Percentiles rank a stretch among this genome's conserved stretches.
These are phyloP conservation scores for Phylloporus sp. DNA, from an alignment of 768 basidiomycete species.

Conservation along the genomic window DNA sequence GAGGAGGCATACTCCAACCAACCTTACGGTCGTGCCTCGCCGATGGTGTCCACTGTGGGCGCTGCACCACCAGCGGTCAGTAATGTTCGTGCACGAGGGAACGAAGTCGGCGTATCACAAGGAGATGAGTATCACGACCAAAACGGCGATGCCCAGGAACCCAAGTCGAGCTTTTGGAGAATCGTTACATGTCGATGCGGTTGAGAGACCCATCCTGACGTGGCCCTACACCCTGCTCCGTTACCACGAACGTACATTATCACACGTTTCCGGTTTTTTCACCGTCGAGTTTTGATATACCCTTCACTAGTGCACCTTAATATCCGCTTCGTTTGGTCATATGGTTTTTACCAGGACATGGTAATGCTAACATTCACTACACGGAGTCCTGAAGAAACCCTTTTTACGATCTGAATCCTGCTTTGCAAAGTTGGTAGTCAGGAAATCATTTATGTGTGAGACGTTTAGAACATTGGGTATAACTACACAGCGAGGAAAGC, in stretches of 20 bases:
- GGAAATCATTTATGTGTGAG: constrained; percentile 10
- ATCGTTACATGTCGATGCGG: constrained; percentile 80
- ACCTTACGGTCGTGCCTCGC: constrained; percentile 74
- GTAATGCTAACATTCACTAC: constrained; percentile 28
- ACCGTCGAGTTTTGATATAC: constrained; percentile 36
- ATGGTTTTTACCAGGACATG: constrained; percentile 28
- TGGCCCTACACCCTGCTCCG: constrained; percentile 19
- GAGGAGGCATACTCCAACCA: constrained; percentile 61
- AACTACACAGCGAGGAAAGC: constrained; percentile 3
- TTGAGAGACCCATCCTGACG: constrained; percentile 26
- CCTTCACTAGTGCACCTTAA: constrained; percentile 34
- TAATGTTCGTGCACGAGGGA: constrained; percentile 65
- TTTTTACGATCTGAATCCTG: constrained; percentile 30
- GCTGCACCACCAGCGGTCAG: constrained; percentile 71
- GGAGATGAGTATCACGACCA: constrained; percentile 57
- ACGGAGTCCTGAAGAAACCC: constrained; percentile 19
- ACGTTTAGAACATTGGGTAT: background rate
- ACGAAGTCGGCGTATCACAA: constrained; percentile 63
- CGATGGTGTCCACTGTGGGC: constrained; percentile 71
- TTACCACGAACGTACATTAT: constrained; percentile 26
- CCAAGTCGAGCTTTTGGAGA: constrained; percentile 55
- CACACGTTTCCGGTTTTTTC: constrained; percentile 33
- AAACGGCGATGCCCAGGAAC: constrained; percentile 49
- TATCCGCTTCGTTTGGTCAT: constrained; percentile 34
- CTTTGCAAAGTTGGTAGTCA: constrained; percentile 27